Evolutionary conservation across 345 rosid genomes (phyloP), one percentile per base, ranked within the genome.

Genomic region (Salix viminalis): DNA sequence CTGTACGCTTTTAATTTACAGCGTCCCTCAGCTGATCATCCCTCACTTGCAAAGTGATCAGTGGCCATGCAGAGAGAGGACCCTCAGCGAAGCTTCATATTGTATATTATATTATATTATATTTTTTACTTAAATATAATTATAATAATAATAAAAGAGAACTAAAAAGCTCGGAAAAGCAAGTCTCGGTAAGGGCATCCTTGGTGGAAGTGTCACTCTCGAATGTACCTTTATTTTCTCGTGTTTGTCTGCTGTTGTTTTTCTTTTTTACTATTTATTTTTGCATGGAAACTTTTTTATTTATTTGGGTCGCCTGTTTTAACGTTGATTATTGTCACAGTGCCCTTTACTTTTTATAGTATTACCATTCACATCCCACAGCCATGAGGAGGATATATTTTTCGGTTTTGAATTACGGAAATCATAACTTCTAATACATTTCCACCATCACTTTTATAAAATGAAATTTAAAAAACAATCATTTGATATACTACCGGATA

Each of bases 201-300:
- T 58, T 7, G 83, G 82, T 81, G 86, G 87, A 79, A 71, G 77
- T 76, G 86, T 83, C 89, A 70, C 77, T 32, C 62, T 81, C 83
- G 77, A 83, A 79, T 69, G 76, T 41, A 74, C 84, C 84, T 80
- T 88, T 84, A 41, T 75, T 75, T 83, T 75, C 82, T 68, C 70
- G 74, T 77, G 61, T 58, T 39, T 79, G 77, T 77, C 81, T 72
- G 74, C 62, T 16, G n/a, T 32, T 21, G 56, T 36, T n/a, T 13
- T 23, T 28, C 34, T 50, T 32, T 54, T 14, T 64, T 0, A n/a
- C 65, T 46, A 28, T 23, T 34, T 1, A 2, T 75, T 73, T 73
- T 71, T 83, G 77, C 74, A 83, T 73, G 79, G 46, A 82, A 69
- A 69, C 23, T 11, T 12, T 10, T 64, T 67, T 56, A 7, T 23